Evolutionary conservation across 2,329 filamentous ascomycete species (phyloP), one percentile per base, ranked within the genome.

Genomic region (Claviceps paspali): DNA sequence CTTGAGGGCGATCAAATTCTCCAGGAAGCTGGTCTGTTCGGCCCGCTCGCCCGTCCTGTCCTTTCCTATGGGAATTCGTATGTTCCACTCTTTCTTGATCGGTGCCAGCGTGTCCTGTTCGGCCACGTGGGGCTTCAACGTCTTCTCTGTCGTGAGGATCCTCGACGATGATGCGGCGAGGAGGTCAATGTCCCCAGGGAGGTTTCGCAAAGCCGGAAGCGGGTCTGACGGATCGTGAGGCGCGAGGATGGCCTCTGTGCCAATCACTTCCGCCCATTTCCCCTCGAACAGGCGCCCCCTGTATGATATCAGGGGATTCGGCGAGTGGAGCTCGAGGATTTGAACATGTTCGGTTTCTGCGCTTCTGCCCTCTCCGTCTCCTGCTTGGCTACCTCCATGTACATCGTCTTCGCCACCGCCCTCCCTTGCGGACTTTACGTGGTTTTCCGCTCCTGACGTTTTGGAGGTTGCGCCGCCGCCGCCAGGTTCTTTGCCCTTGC

Each of bases 191-290:
- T 70, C 68, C 14, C 45, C 62, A 26, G 57, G 61, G 18, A 70
- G 64, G 17, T 63, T 59, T 17, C 64, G 66, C 21, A 67, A 52
- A 14, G 54, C 52, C 3, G 67, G 64, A 2, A 65, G 53, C 14
- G 43, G 21, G 15, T 38, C 15, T 4, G 21, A 14, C 11, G 40
- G 38, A 28, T 57, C 48, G 36, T 65, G 69, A 12, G 58, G 59
- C 1, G 67, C 68, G 49, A 95, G 79, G 29, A 93, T 71, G 45
- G 87, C 63, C 47, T 92, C 84, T 0, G 86, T 93, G 26, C 88
- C 88, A 30, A 93, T 73, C 41, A 85, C 80, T 43, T 82, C 76
- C 9, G 75, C 72, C 88, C 88, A 96, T 32, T 74, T 63, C 45
- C 85, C 88, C 44, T 75, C 76, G 52, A 87, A 91, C 17, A 92